These are phyloP conservation scores for Stromatinia cepivora DNA, from an alignment of 2,329 filamentous ascomycete genomes.

Conservation along the genomic window DNA sequence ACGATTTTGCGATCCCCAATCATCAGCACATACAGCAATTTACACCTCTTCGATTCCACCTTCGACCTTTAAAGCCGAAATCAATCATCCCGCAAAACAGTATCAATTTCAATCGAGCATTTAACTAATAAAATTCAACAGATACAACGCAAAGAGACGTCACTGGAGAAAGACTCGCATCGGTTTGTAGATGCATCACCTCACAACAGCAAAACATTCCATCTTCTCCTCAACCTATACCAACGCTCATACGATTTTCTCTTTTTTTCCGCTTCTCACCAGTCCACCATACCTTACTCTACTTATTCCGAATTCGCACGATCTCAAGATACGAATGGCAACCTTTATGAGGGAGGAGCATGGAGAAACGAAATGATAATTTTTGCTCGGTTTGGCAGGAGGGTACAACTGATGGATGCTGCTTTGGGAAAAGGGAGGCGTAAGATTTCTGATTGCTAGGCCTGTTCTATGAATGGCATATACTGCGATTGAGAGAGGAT, in stretches of 20 bases:
- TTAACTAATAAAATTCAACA: conserved; percentile 45
- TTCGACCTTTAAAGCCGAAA: background rate
- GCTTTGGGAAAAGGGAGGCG: conserved; percentile 23
- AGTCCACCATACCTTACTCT: conserved; percentile 21
- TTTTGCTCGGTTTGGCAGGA: conserved; percentile 24
- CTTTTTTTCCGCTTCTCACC: conserved; percentile 24
- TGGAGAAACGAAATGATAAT: conserved; percentile 20
- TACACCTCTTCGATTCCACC: background rate
- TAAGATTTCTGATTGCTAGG: conserved; percentile 23
- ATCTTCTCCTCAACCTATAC: conserved; percentile 23
- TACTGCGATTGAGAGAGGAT: conserved; percentile 18
- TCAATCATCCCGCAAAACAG: background rate
- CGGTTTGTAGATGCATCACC: conserved; percentile 80
- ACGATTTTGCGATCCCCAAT: conserved; percentile 17
- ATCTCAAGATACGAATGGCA: conserved; percentile 21
- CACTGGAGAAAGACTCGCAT: conserved; percentile 99
- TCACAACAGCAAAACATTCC: conserved; percentile 24
- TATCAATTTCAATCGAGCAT: background rate
- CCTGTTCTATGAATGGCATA: conserved; percentile 19
- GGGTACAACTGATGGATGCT: conserved; percentile 15
- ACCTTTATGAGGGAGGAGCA: conserved; percentile 20
- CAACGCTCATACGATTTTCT: conserved; percentile 18
- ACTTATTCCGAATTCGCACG: conserved; percentile 21
- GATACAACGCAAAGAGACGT: conserved; percentile 99
- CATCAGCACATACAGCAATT: background rate